Base-by-base conservation (phyloP, 2,329 filamentous ascomycete species). In the Fusarium stilboides region DNA sequence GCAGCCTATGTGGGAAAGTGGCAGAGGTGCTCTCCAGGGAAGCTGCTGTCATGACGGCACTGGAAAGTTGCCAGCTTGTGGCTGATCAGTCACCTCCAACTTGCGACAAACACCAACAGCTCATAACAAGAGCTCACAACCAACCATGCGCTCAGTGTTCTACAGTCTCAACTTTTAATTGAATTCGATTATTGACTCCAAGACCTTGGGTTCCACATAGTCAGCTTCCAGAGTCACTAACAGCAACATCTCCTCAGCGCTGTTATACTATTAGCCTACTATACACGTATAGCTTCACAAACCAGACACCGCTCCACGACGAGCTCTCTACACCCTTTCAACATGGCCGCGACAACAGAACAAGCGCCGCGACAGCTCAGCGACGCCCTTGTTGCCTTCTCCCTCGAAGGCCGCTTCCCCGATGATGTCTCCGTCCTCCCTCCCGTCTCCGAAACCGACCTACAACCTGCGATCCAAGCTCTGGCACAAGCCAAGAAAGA, bases 321-420 rank as follows among this genome's bases (percentile, higher is more conserved):
- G 49, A 55, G 34, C 14, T 36, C 28, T 4, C 17, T 17, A 10
- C 37, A 15, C 28, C 28, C 20, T 15, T 9, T 20, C 57, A 59
- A 55, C 71, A 79, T 83, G 80, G 72, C 78, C 57, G 49, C 76
- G 15, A 57, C 72, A 9, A 65, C 74, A 19, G 77, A 76, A 5
- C 26, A 59, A 22, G 28, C 59, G 20, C 51, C 79, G 8, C 69
- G 75, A 51, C 74, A 76, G 59, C 74, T 84, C 6, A 79, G 80
- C 70, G 74, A 82, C 45, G 81, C 80, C 28, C 77, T 84, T 24
- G 75, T 83, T 12, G 72, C 75, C 8, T 84, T 84, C 68, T 75
- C 80, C 4, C 71, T 82, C 17, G 77, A 82, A 13, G 80, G 80
- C 2, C 74, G 70, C 34, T 84, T 84, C 49, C 82, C 82, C n/a